phyloP scores from a whole-genome alignment of 2,329 filamentous ascomycete genomes.

The Moelleriella libera region DNA sequence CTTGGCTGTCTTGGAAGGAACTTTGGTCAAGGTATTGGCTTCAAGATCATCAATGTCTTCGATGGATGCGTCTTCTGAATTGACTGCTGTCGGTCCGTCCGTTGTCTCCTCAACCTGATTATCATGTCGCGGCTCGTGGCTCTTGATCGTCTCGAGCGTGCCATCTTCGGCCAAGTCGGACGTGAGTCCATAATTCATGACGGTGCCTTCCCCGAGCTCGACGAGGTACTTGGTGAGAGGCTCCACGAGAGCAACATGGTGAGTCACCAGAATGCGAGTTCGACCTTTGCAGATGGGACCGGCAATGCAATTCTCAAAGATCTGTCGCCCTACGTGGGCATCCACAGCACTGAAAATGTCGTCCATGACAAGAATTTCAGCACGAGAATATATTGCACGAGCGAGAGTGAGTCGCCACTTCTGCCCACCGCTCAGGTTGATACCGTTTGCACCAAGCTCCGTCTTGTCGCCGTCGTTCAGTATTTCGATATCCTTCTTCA shows the following conservation, averaged over 20 bases:
- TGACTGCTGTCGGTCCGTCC: constrained; percentile 31
- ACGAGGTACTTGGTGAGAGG: constrained; percentile 61
- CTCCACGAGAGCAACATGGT: constrained; percentile 61
- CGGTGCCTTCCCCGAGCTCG: constrained; percentile 53
- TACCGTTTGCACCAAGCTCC: constrained; percentile 72
- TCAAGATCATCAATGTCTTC: constrained; percentile 21
- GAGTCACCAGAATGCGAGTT: constrained; percentile 68
- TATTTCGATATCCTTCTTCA: constrained; percentile 64
- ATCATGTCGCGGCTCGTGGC: constrained; percentile 32
- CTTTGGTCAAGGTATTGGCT: constrained; percentile 29
- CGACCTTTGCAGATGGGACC: constrained; percentile 55
- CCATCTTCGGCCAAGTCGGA: constrained; percentile 48
- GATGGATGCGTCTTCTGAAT: constrained; percentile 35
- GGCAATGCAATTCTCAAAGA: constrained; percentile 62
- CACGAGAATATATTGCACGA: constrained; percentile 65
- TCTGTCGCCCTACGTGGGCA: constrained; percentile 64
- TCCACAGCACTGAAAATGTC: constrained; percentile 78
- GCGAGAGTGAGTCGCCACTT: constrained; percentile 73
- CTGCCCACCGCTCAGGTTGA: constrained; percentile 74
- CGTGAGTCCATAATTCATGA: constrained; percentile 49
- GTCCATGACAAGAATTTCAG: constrained; percentile 63
- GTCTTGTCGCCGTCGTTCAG: constrained; percentile 65
- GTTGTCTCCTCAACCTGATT: constrained; percentile 32
- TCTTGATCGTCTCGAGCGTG: constrained; percentile 41
- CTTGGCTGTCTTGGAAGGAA: constrained; percentile 38